These are phyloP conservation scores for Colletotrichum siamense DNA, from an alignment of 2,329 filamentous ascomycete genomes.

Conservation along the genomic window DNA sequence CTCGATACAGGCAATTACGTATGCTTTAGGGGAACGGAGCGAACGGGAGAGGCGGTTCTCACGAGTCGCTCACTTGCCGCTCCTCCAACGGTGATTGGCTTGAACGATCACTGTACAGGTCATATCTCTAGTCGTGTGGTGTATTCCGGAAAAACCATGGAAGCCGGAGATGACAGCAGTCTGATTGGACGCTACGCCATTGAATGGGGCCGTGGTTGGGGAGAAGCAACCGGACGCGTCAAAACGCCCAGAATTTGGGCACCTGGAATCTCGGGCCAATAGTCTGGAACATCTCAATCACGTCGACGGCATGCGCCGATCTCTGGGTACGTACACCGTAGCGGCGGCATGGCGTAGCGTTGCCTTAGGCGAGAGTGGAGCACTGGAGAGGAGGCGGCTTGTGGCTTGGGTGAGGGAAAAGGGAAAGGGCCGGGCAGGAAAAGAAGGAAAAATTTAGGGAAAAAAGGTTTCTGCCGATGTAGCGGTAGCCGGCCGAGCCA, in stretches of 20 bases:
- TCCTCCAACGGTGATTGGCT: background rate
- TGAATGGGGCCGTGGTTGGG: background rate
- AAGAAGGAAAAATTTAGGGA: background rate
- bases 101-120: background rate
- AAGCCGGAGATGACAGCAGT: background rate
- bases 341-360: background rate
- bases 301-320: constrained; percentile 11
- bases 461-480: constrained; percentile 19
- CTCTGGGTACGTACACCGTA: constrained; percentile 4
- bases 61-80: background rate
- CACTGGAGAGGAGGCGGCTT: background rate
- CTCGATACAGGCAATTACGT: background rate
- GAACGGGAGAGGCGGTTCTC: background rate
- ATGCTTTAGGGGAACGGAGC: background rate
- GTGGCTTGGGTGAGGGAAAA: constrained; percentile 7
- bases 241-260: background rate
- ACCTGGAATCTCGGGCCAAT: constrained; percentile 15
- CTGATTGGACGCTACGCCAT: background rate
- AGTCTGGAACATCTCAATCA: constrained; percentile 13
- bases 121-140: background rate
- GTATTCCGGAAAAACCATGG: background rate
- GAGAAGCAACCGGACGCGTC: constrained; percentile 1
- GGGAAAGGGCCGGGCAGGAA: constrained; percentile 33
- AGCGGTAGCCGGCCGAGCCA: constrained; percentile 6
- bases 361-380: constrained; percentile 13